These are phyloP conservation scores for Avena atlantica DNA, from an alignment of 176 grass and related monocot genomes.

Conservation along the genomic window DNA sequence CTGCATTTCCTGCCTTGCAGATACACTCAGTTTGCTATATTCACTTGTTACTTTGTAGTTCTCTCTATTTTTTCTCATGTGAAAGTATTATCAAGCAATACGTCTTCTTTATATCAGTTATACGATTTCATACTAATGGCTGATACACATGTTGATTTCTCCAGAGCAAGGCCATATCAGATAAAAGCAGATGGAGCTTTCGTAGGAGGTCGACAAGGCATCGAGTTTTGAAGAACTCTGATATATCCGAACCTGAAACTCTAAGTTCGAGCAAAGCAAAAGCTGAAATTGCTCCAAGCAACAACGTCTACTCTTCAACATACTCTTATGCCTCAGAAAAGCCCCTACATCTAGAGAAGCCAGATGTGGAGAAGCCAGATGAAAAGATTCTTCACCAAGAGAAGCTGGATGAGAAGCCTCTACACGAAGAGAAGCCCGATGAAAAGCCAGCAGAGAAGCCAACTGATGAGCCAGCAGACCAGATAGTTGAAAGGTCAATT, in stretches of 20 bases:
- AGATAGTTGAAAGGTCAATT: conserved; percentile 52
- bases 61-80: conserved; percentile 13
- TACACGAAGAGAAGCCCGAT: conserved; percentile 34
- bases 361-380: conserved; percentile 49
- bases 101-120: background rate
- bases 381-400: conserved; percentile 53
- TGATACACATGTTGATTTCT: conserved; percentile 33
- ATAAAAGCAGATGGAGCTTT: conserved; percentile 97
- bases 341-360: conserved; percentile 56
- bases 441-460: conserved; percentile 47
- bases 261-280: conserved; percentile 83
- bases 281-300: conserved; percentile 59
- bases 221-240: conserved; percentile 80
- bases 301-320: conserved; percentile 63
- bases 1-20: background rate
- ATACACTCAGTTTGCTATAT: background rate
- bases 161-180: conserved; percentile 82
- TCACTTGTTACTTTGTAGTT: conserved; percentile 16
- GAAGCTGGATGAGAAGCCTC: conserved; percentile 51
- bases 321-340: conserved; percentile 80
- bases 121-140: conserved; percentile 7
- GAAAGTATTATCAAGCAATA: background rate
- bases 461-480: conserved; percentile 53
- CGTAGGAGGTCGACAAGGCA: conserved; percentile 95
- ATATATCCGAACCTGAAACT: conserved; percentile 75